These are phyloP conservation scores for Alopecurus myosuroides DNA, from an alignment of 176 grass and related monocot species.

Conservation along the genomic window DNA sequence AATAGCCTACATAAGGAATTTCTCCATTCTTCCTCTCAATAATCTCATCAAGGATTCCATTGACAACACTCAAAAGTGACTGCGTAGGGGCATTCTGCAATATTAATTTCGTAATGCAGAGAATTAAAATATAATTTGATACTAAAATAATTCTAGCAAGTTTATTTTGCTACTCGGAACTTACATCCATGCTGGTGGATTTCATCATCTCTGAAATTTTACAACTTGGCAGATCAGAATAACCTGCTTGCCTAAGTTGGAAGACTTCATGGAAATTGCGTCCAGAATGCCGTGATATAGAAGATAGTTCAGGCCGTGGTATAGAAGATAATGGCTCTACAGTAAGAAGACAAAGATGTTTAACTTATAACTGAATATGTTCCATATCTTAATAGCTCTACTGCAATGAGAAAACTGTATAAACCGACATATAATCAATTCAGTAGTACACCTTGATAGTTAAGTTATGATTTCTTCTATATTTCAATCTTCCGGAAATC, in stretches of 20 bases:
- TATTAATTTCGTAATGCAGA: neutral
- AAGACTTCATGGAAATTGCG: constrained; percentile 73
- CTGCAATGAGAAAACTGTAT: neutral
- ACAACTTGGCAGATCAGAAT: constrained; percentile 56
- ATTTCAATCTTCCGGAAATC: neutral
- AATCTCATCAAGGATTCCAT: constrained; percentile 61
- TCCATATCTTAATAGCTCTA: neutral
- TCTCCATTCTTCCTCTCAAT: constrained; percentile 69
- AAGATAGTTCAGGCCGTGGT: constrained; percentile 29
- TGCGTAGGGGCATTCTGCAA: constrained; percentile 74
- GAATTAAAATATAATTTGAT: neutral
- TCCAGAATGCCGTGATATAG: constrained; percentile 42
- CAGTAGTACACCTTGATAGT: neutral
- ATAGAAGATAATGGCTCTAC: constrained; percentile 37
- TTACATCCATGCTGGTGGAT: constrained; percentile 70
- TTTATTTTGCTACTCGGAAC: neutral
- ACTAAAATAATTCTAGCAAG: neutral
- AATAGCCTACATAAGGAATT: constrained; percentile 78
- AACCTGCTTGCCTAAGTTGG: constrained; percentile 52
- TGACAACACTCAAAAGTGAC: constrained; percentile 70
- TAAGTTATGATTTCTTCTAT: neutral
- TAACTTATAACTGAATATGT: neutral
- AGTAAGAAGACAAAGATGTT: constrained; percentile 10
- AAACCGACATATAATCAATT: neutral
- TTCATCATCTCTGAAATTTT: constrained; percentile 78